These are phyloP conservation scores for Yamadazyma atlantica DNA, from an alignment of 1,139 yeast genomes.

Conservation along the genomic window DNA sequence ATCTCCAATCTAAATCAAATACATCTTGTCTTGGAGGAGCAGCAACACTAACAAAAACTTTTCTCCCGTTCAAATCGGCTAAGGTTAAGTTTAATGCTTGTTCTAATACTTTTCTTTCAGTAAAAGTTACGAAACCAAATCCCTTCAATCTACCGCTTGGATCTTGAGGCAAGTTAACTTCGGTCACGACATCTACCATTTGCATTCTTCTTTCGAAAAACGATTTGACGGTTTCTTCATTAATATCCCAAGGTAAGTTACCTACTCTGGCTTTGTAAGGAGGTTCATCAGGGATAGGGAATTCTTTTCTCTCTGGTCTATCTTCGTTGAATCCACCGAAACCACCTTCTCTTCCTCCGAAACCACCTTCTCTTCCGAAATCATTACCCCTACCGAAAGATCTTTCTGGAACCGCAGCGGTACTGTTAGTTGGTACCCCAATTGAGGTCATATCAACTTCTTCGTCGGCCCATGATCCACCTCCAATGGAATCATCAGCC, in stretches of 20 bases:
- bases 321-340: constrained; percentile 13
- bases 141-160: constrained; percentile 69
- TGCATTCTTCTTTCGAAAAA: constrained; percentile 69
- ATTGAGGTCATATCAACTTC: constrained; percentile 57
- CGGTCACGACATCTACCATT: constrained; percentile 47
- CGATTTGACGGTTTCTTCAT: constrained; percentile 62
- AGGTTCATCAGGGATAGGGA: constrained; percentile 85
- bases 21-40: constrained; percentile 69
- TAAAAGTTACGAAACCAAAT: constrained; percentile 83
- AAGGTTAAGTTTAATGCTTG: constrained; percentile 67
- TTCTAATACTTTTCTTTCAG: constrained; percentile 63
- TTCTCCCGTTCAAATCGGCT: constrained; percentile 69
- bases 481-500: constrained; percentile 49
- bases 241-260: constrained; percentile 82
- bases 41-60: constrained; percentile 83
- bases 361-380: constrained; percentile 5
- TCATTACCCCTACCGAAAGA: constrained; percentile 12
- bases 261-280: constrained; percentile 89
- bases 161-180: constrained; percentile 73
- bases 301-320: constrained; percentile 56
- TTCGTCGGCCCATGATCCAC: constrained; percentile 60
- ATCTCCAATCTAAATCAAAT: constrained; percentile 48
- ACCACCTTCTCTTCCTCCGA: constrained; percentile 8
- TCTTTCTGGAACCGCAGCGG: constrained; percentile 28
- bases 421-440: constrained; percentile 40